phyloP scores from a whole-genome alignment of 208 protist genomes.

The Leishmania aethiopica region DNA sequence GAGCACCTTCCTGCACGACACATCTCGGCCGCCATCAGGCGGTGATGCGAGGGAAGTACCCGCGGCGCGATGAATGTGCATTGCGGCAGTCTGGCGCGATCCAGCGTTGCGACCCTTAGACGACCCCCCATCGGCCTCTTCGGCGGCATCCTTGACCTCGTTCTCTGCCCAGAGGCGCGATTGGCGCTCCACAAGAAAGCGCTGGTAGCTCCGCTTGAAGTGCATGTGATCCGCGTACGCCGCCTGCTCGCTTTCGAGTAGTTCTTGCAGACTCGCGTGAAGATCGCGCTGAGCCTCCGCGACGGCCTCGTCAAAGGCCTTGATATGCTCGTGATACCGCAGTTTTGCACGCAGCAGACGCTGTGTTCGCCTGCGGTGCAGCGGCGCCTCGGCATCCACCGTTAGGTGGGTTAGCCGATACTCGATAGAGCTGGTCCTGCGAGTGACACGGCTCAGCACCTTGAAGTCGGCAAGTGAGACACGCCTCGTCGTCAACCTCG shows the following conservation, averaged over 20 bases:
- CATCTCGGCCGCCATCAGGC: not conserved
- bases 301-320: constrained; percentile 14
- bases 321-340: constrained; percentile 3
- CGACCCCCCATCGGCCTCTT: no score
- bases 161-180: not conserved
- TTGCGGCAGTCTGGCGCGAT: not conserved
- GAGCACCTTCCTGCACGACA: constrained; percentile 27
- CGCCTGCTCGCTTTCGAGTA: constrained; percentile 14
- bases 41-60: not conserved
- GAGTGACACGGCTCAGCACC: constrained; percentile 1
- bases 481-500: not conserved
- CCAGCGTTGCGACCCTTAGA: not conserved
- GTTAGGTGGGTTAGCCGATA: constrained; percentile 13
- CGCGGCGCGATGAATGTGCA: not conserved
- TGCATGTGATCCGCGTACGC: constrained; percentile 18
- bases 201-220: constrained; percentile 18
- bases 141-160: not conserved
- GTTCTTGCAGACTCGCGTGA: not conserved
- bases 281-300: constrained; percentile 11
- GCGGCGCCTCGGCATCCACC: constrained; percentile 13
- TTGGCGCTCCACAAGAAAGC: constrained; percentile 27
- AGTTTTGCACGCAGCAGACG: constrained; percentile 17
- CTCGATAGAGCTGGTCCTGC: not conserved
- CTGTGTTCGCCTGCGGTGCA: constrained; percentile 9
- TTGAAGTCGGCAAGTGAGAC: constrained; percentile 27